Base-by-base conservation (phyloP, 2,329 filamentous ascomycete genomes). In the Calycina marina region DNA sequence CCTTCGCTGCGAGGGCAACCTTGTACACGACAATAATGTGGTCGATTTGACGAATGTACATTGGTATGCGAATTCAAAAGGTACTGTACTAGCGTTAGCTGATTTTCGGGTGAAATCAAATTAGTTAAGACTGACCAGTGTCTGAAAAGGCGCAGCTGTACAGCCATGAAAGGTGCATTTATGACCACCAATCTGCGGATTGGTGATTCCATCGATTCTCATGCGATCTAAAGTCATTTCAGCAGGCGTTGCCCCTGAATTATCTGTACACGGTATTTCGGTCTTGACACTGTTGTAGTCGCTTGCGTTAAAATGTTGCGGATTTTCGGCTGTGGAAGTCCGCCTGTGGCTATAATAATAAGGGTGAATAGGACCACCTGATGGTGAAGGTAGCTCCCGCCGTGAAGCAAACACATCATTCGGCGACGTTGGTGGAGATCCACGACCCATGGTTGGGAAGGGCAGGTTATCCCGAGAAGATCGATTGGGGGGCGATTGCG, bases 61-160 rank as follows among this genome's bases (percentile, higher is more conserved):
- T 79, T 79, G 32, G 76, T 72, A 48, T 88, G 82, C 1, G 81
- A 88, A 52, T 84, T 88, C 14, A 88, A 60, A 6, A 88, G 62
- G 56, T 72, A 72, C 45, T 72, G 60, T 20, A 17, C 13, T 13
- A 14, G 16, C 12, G 18, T 14, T 16, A 4, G 3, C 14, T 29
- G 4, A 18, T 4, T 3, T 5, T 27, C 25, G 6, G 25, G 6
- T 9, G 14, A 29, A 18, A 9, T n/a, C n/a, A 29, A 15, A 16
- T n/a, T 16, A 15, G 27, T 6, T 24, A 26, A 8, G 15, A 36
- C 42, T 37, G 29, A 76, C 76, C 45, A 76, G 72, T 0, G 82
- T 90, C 46, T 83, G 77, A 44, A 90, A 90, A 0, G 82, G 74
- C 17, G 63, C 56, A 2, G 81, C 80, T 22, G 54, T 79, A 52